Evolutionary conservation across 495 filamentous ascomycete species (phyloP).

Genomic region (Talaromyces borbonicus): DNA sequence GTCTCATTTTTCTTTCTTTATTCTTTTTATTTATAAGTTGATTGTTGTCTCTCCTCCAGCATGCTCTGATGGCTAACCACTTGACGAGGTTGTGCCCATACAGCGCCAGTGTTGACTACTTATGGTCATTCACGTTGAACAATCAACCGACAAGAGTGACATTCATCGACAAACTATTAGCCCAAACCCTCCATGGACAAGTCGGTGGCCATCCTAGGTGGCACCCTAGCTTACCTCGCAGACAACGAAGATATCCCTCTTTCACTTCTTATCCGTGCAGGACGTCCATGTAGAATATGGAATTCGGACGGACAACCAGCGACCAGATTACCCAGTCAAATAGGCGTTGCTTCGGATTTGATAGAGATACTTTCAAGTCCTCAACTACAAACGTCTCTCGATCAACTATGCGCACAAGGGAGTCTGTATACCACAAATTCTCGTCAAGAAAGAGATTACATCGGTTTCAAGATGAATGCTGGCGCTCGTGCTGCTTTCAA

Average conservation of each 20-base stretch:
- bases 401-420: not conserved
- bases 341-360: not conserved
- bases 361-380: not conserved
- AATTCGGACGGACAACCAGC: not conserved
- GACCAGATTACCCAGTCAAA: not conserved
- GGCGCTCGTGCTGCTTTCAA: not conserved
- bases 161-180: no score
- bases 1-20: no score
- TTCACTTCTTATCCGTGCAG: not conserved
- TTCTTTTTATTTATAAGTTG: no score
- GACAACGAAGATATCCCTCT: not conserved
- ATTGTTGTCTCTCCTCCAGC: no score
- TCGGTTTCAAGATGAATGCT: not conserved
- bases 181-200: slow-evolving; percentile 2
- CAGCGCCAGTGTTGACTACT: no score
- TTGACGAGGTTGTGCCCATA: no score
- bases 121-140: no score
- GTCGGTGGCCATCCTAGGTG: not conserved
- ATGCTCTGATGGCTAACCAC: no score
- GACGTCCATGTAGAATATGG: slow-evolving; percentile 1
- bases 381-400: not conserved
- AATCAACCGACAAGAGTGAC: no score
- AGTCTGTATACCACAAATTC: not conserved
- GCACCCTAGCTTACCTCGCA: not conserved
- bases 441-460: not conserved